Base-by-base conservation (phyloP, 2,329 filamentous ascomycete genomes). In the Cladophialophora exuberans region DNA sequence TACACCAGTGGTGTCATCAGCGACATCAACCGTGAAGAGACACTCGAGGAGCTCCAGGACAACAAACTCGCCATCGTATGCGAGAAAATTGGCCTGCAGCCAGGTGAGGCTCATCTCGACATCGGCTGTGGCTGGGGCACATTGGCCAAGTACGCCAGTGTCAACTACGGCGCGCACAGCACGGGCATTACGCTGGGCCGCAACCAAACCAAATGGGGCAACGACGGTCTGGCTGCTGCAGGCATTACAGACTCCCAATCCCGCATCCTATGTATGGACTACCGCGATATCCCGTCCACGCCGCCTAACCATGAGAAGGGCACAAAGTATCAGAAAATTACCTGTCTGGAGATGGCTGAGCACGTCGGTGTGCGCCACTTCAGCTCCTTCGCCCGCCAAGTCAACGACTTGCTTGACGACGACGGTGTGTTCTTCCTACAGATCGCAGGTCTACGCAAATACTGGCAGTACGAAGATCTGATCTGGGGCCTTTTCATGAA, bases 401-500 rank as follows among this genome's bases (percentile, higher is more conserved):
- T 95, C 54, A 83, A 95, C 73, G 87, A 96, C 69, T 97, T 97
- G 91, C 85, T 97, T 51, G 90, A 97, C 60, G 94, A 97, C 64
- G 91, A 97, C 64, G 94, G 94, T 72, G 84, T 90, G 63, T 96
- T 97, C 80, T 97, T 94, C 83, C 82, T 97, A 58, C 94, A 97
- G 75, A 91, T 95, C 66, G 91, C 93, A 66, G 94, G 94, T 76
- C 83, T 99, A 59, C 88, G 94, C 66, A 95, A 95, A 79, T 80
- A 83, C 62, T 97, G 94, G 94, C 94, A 97, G 75, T 97, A 96
- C 70, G 92, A 97, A 80, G 93, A 97, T 76, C 83, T 97, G 47
- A 89, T 93, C 73, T 97, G 94, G 94, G 94, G 94, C 72, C 83
- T 97, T 42, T 97, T 97, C 83, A 96, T 97, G 91, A 97, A 97